Evolutionary conservation across 305 asterid genomes (phyloP).

Genomic region (Fraxinus ornus): DNA sequence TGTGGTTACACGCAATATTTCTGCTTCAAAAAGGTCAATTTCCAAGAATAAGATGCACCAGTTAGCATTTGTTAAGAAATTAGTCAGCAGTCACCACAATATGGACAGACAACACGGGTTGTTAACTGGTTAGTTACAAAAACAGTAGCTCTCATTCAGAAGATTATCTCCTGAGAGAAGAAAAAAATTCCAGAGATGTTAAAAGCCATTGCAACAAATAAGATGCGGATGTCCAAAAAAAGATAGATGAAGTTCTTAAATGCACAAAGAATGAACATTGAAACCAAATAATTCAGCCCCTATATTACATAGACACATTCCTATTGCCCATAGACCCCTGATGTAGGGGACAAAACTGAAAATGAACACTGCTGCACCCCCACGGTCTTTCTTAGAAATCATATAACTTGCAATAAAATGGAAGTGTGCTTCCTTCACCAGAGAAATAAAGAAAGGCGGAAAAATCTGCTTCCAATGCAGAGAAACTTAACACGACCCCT

Average conservation of each 20-base stretch:
- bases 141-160: conserved; percentile 21
- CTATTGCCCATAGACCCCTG: background rate
- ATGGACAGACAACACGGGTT: conserved; percentile 64
- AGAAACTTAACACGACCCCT: background rate
- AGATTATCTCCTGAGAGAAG: conserved; percentile 27
- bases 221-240: conserved; percentile 11
- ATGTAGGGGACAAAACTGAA: background rate
- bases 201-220: conserved; percentile 26
- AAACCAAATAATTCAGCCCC: background rate
- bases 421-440: conserved; percentile 15
- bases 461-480: conserved; percentile 14
- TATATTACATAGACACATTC: background rate
- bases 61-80: conserved; percentile 90
- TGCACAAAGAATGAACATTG: background rate
- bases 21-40: conserved; percentile 99
- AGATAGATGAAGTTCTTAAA: conserved; percentile 5
- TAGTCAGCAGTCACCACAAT: conserved; percentile 82
- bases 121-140: conserved; percentile 63
- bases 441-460: conserved; percentile 1
- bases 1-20: conserved; percentile 86
- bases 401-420: conserved; percentile 16
- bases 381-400: conserved; percentile 2
- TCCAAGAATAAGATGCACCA: conserved; percentile 98
- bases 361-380: background rate
- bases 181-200: conserved; percentile 33